These are phyloP conservation scores for Russula lepida DNA, from an alignment of 768 basidiomycete species.

Conservation along the genomic window DNA sequence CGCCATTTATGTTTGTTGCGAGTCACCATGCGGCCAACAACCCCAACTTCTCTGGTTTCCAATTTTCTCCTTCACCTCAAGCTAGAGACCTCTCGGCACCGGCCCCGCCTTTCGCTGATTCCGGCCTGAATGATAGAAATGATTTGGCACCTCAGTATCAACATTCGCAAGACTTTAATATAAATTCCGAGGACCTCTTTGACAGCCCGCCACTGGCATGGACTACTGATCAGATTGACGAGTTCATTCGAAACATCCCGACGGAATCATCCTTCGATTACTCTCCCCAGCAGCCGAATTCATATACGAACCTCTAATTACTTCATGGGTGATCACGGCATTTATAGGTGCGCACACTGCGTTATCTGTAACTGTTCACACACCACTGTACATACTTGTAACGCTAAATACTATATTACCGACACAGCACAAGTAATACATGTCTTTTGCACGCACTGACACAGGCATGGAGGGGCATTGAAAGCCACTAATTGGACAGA, in stretches of 20 bases:
- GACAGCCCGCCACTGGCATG: slow-evolving; percentile 2
- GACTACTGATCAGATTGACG: slow-evolving; percentile 5
- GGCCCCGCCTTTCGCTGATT: not conserved
- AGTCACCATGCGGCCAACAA: not conserved
- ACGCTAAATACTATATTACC: not conserved
- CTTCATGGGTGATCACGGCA: not conserved
- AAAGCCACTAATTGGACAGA: not conserved
- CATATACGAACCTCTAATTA: not conserved
- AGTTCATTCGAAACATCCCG: slow-evolving; percentile 1
- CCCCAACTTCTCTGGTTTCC: not conserved
- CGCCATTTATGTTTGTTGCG: slow-evolving; percentile 8
- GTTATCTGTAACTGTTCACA: not conserved
- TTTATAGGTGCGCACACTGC: not conserved
- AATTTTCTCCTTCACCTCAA: not conserved
- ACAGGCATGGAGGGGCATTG: not conserved
- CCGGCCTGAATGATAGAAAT: not conserved
- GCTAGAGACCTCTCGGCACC: not conserved
- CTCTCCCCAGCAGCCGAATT: not conserved
- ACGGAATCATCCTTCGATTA: not conserved
- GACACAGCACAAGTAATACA: not conserved
- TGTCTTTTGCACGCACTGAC: not conserved
- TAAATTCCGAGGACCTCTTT: not conserved
- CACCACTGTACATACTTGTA: slow-evolving; percentile 12
- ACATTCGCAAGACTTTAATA: not conserved
- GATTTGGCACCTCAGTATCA: not conserved